Evolutionary conservation across 2,329 filamentous ascomycete species (phyloP), one percentile per base, ranked within the genome.

Genomic region (Penicillium griseofulvum): DNA sequence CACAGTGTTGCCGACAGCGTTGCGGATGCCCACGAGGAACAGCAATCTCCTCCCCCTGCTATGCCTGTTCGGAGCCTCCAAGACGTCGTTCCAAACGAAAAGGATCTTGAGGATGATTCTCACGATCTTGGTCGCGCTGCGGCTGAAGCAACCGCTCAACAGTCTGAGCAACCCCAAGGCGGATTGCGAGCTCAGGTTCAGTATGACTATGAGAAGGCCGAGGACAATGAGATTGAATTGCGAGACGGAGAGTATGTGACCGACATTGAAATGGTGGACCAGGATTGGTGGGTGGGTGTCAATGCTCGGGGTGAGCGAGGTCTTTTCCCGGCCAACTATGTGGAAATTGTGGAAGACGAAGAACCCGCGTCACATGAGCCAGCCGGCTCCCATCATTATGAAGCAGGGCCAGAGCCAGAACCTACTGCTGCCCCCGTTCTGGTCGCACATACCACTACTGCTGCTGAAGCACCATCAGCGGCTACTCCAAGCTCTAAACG

Each of bases 211-310:
- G 93, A 97, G 68, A 97, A 95, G 77, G 91, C 91, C 1, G 94
- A 99, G 74, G 92, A 96, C 63, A 99, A 99, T 68, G 94, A 99
- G 76, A 84, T 99, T 54, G 91, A 96, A 62, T 82, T 99, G 17
- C 81, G 84, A 26, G 94, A 99, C 75, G 92, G 92, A 59, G 90
- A 97, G 67, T 84, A 87, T 61, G 88, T 99, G 36, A 91, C 84
- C 24, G 88, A 96, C 70, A 96, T 99, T 67, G 91, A 97, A 60
- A 95, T 95, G 89, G 91, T 99, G 2, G 94, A 97, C 65, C 89
- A 95, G 49, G 93, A 99, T 71, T 99, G 94, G 94, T 99, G 94
- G 94, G 89, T 96, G 83, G 94, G 95, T 41, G 90, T 88, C 63
- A 99, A 97, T 77, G 78, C 82, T 22, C 81, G 80, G 58, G 94